Base-by-base conservation (phyloP, 768 basidiomycete genomes). In the Austroboletus eburneus region DNA sequence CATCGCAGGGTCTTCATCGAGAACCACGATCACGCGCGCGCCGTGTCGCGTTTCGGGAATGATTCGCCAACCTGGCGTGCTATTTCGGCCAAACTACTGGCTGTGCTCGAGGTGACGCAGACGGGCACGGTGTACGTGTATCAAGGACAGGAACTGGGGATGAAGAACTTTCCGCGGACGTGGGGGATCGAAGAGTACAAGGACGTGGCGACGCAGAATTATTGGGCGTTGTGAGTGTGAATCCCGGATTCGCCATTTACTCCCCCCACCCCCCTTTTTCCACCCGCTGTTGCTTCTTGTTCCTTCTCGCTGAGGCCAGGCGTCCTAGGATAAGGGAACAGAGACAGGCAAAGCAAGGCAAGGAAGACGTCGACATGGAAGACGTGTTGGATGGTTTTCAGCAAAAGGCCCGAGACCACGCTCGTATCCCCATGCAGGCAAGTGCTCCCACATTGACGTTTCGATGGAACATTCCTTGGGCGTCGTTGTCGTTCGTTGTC, bases 111-210 rank as follows among this genome's bases (percentile, higher is more conserved):
- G 51, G 68, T 77, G 29, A 76, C 80, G 2, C 79, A 83, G 34
- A 68, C 72, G 8, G 86, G 87, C 6, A 86, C 86, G 17, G 64
- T 81, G 50, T 89, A 81, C 59, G 69, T 90, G 10, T 89, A 81
- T 59, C 84, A 89, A 66, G 87, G 85, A 6, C 73, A 88, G 61
- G 88, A 89, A 57, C 72, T 89, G 0, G 86, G 79, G 0, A 66
- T 84, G 61, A 77, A 72, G 62, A 83, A 83, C 46, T 78, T 83
- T 51, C 80, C 82, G 16, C 58, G 70, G 39, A 57, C 64, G 14
- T 89, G 85, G 85, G 77, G 76, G 1, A 71, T 85, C 20, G 81
- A 85, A 46, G 83, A 85, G 56, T 89, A 87, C 64, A 81, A 81
- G 57, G 87, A 87, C 43, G 74, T 83, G 33, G 80, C 80, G 29